Percentiles rank a stretch among this genome's conserved stretches.
Evolutionary conservation across 768 basidiomycete species (phyloP).

Genomic region (Russula abietina): DNA sequence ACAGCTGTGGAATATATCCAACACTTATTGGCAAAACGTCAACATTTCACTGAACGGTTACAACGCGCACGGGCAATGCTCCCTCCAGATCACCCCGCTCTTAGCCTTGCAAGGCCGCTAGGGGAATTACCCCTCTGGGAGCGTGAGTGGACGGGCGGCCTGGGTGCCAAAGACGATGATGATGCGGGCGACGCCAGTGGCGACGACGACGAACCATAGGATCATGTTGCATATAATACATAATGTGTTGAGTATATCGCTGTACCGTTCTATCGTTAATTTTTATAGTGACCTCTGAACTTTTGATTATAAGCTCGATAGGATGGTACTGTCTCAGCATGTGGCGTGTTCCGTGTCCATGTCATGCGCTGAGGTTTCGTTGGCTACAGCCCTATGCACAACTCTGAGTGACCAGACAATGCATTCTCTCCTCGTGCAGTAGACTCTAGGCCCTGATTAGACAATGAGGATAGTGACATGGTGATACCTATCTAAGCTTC

Average conservation of each 20-base stretch:
- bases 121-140: conserved; percentile 59
- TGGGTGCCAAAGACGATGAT: conserved; percentile 29
- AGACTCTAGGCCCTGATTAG: not conserved
- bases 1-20: conserved; percentile 84
- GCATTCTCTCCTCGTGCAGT: not conserved
- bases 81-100: conserved; percentile 55
- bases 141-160: conserved; percentile 76
- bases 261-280: conserved; percentile 23
- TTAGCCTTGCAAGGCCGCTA: conserved; percentile 30
- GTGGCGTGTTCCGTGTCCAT: not conserved
- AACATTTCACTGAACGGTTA: conserved; percentile 51
- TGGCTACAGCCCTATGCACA: not conserved
- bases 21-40: conserved; percentile 55
- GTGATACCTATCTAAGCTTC: not conserved
- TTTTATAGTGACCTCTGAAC: conserved; percentile 8
- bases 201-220: conserved; percentile 25
- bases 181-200: conserved; percentile 20
- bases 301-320: conserved; percentile 6
- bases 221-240: conserved; percentile 20
- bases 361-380: conserved; percentile 1
- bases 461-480: not conserved
- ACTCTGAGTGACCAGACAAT: conserved; percentile 5
- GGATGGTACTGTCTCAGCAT: not conserved
- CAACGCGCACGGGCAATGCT: conserved; percentile 52
- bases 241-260: conserved; percentile 23